Percentiles rank a stretch among this genome's conserved stretches.
These are phyloP conservation scores for Aeschynomene evenia DNA, from an alignment of 306 rosid species.

Conservation along the genomic window DNA sequence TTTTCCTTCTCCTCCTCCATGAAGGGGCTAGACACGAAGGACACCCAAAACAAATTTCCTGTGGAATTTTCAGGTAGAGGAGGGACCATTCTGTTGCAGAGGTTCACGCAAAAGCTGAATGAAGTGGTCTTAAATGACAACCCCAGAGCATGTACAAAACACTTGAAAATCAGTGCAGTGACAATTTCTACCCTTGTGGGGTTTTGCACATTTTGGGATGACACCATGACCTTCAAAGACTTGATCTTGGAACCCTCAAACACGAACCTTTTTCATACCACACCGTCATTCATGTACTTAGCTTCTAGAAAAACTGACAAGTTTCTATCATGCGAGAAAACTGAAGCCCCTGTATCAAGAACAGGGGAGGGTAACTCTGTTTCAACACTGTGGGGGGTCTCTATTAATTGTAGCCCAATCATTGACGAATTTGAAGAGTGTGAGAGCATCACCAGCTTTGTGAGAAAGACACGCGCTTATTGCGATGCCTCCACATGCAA, in stretches of 20 bases:
- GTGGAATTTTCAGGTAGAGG: slow-evolving; percentile 20
- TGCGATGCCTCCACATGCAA: slow-evolving; percentile 51
- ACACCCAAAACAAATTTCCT: slow-evolving; percentile 37
- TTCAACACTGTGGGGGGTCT: not conserved
- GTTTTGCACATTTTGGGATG: slow-evolving; percentile 16
- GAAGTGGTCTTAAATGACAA: not conserved
- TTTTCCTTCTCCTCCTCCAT: not conserved
- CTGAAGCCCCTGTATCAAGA: not conserved
- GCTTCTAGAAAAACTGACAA: slow-evolving; percentile 23
- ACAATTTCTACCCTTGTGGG: slow-evolving; percentile 50
- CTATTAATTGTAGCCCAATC: slow-evolving; percentile 48
- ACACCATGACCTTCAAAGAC: slow-evolving; percentile 31
- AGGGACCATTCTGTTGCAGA: slow-evolving; percentile 42
- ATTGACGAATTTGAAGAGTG: slow-evolving; percentile 41
- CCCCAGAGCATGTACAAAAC: slow-evolving; percentile 23
- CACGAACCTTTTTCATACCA: slow-evolving; percentile 37
- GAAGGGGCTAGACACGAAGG: not conserved
- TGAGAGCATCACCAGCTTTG: slow-evolving; percentile 44
- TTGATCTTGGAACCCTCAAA: slow-evolving; percentile 31
- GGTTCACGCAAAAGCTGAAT: slow-evolving; percentile 17
- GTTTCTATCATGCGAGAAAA: slow-evolving; percentile 26
- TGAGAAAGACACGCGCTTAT: slow-evolving; percentile 44
- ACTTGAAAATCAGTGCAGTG: slow-evolving; percentile 32
- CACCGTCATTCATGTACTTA: not conserved
- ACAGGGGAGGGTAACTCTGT: not conserved